Conservation (phyloP, 2,329 filamentous ascomycete genomes). For the Hypoxylon sp. region DNA sequence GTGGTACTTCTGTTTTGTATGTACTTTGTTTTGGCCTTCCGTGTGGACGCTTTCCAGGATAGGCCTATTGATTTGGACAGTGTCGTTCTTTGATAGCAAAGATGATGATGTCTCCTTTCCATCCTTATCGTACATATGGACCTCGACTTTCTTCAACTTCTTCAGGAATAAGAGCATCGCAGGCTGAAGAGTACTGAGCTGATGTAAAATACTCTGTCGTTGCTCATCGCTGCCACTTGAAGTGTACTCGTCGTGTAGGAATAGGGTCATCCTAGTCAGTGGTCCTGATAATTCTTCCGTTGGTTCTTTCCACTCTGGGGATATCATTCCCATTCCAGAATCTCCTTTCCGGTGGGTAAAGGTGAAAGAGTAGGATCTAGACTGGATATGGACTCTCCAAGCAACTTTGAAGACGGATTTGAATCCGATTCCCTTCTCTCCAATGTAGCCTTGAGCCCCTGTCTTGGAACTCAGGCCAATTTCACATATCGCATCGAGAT, state of each 20-base stretch:
- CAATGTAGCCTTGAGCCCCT: constrained; percentile 60
- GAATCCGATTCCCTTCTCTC: constrained; percentile 67
- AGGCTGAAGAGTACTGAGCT: constrained; percentile 58
- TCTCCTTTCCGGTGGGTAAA: constrained; percentile 59
- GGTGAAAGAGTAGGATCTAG: constrained; percentile 61
- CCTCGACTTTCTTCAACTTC: constrained; percentile 56
- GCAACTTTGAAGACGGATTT: constrained; percentile 67
- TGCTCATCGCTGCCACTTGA: constrained; percentile 30
- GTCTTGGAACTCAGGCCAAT: constrained; percentile 64
- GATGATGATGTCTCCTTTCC: constrained; percentile 28
- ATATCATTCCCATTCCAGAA: constrained; percentile 67
- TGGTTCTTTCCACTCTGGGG: constrained; percentile 58
- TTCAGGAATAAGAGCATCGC: constrained; percentile 61
- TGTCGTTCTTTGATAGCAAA: constrained; percentile 29
- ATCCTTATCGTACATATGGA: constrained; percentile 52
- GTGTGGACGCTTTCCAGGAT: constrained; percentile 10
- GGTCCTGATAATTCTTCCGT: constrained; percentile 30
- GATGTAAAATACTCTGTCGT: constrained; percentile 50
- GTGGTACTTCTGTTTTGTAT: constrained; percentile 46
- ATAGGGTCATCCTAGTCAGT: constrained; percentile 58
- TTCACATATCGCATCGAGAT: constrained; percentile 63
- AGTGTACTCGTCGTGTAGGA: constrained; percentile 53
- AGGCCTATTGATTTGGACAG: background rate
- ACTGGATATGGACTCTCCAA: constrained; percentile 61
- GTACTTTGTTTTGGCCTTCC: background rate